phyloP scores from a whole-genome alignment of 192 early-diverging fungal species.

The Coemansia sp. region DNA sequence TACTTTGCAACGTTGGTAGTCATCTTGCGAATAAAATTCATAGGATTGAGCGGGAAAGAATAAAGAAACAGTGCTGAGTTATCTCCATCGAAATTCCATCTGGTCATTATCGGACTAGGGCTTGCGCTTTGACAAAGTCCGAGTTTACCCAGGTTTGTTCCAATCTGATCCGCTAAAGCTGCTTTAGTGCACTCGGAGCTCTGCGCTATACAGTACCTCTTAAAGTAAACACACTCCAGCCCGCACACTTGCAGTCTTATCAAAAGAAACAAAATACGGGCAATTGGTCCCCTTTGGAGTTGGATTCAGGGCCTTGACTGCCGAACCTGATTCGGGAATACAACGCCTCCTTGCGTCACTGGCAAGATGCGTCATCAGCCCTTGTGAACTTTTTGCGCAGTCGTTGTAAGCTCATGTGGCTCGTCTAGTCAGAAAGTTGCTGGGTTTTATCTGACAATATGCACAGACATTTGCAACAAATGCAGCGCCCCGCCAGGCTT shows the following conservation, averaged over 20 bases:
- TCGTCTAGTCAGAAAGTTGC: background rate
- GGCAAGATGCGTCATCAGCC: background rate
- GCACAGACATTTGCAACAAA: background rate
- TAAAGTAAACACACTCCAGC: background rate
- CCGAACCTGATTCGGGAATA: background rate
- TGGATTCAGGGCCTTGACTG: background rate
- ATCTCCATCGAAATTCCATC: background rate
- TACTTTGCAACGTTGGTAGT: constrained; percentile 48
- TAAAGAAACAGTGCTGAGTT: background rate
- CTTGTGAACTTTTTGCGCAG: background rate
- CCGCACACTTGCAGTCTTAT: background rate
- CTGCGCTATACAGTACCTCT: no score
- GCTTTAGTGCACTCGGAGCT: no score
- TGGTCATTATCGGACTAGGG: background rate
- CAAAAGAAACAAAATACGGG: background rate
- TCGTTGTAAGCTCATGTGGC: background rate
- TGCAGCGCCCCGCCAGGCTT: background rate
- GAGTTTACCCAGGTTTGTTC: no score
- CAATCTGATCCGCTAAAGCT: no score
- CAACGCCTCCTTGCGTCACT: background rate
- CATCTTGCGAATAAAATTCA: constrained; percentile 22
- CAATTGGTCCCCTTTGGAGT: background rate
- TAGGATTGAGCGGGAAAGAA: background rate
- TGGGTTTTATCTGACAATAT: background rate
- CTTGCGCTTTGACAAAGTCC: no score